Base-by-base conservation (phyloP, 768 basidiomycete species). In the Boletus sp. region DNA sequence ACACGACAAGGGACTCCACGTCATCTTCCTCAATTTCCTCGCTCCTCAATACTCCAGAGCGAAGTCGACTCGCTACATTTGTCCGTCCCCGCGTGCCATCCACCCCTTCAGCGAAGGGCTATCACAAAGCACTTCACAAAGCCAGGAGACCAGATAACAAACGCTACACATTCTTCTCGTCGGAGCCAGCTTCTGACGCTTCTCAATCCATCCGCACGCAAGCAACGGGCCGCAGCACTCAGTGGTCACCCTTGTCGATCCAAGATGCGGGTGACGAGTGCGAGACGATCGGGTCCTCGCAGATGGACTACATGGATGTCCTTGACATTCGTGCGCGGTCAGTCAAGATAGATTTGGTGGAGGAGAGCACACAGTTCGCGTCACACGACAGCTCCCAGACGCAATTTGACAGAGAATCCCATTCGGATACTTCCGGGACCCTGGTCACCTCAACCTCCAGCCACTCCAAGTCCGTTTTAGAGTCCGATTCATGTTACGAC, bases 241-340 rank as follows among this genome's bases (percentile, higher is more conserved):
- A 35, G 25, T 53, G 34, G 21, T 49, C 57, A 9, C 21, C 33
- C 1, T 29, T n/a, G 37, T 27, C 34, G 29, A 34, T 38, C 11
- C 52, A 14, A 15, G 47, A 6, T 15, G 7, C 5, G 25, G 32
- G 7, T 5, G 50, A 32, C 5, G 53, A 30, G 29, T 25, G 6
- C 27, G 9, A 7, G 38, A 53, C 14, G 9, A 11, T 38, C 2
- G 29, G 1, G 13, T 29, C 46, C 4, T 55, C 40, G 10, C 25
- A 41, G 40, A 47, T 0, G 21, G 43, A 57, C n/a, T 58, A 50
- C 29, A 27, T 44, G 23, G 59, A 67, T 7, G 64, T 68, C 7
- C 51, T 71, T 5, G 70, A 67, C 33, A 60, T 71, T 23, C 42
- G 52, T 8, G 56, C 63, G 14, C 53, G 32, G 19, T 50, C 61